Conservation (phyloP, 169 alveolate genomes). For the Plasmodium coatneyi region DNA sequence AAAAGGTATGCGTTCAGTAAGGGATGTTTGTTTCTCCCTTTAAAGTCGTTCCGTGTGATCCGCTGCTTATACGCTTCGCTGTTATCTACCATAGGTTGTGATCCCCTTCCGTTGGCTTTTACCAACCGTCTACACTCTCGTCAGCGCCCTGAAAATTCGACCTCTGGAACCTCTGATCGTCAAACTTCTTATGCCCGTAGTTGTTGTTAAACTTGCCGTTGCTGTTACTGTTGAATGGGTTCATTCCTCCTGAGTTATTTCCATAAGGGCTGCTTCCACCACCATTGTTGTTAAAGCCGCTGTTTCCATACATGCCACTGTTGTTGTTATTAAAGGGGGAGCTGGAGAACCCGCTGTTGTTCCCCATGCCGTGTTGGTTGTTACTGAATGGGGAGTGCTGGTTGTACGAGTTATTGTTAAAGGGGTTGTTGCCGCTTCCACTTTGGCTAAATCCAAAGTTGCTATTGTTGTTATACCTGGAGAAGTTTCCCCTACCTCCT, state of each 20-base stretch:
- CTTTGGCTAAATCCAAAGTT: slow-evolving; percentile 3
- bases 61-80: neutral
- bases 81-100: neutral
- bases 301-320: slow-evolving; percentile 27
- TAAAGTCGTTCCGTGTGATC: neutral
- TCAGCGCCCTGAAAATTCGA: slow-evolving; percentile 24
- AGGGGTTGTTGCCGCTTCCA: slow-evolving; percentile 19
- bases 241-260: neutral
- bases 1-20: neutral
- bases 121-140: slow-evolving; percentile 44
- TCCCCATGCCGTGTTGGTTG: neutral
- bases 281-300: neutral
- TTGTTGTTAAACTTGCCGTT: slow-evolving; percentile 30
- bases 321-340: slow-evolving; percentile 24
- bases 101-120: neutral
- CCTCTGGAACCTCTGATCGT: slow-evolving; percentile 34
- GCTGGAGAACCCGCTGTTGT: slow-evolving; percentile 13
- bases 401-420: slow-evolving; percentile 32
- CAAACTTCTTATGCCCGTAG: slow-evolving; percentile 21
- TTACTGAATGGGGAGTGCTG: slow-evolving; percentile 3
- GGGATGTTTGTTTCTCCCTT: neutral
- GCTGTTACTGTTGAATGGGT: slow-evolving; percentile 14
- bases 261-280: neutral
- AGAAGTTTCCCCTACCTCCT: slow-evolving; percentile 9
- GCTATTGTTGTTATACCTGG: slow-evolving; percentile 22